phyloP scores from a whole-genome alignment of 2,329 filamentous ascomycete genomes.

The Alternaria atra region DNA sequence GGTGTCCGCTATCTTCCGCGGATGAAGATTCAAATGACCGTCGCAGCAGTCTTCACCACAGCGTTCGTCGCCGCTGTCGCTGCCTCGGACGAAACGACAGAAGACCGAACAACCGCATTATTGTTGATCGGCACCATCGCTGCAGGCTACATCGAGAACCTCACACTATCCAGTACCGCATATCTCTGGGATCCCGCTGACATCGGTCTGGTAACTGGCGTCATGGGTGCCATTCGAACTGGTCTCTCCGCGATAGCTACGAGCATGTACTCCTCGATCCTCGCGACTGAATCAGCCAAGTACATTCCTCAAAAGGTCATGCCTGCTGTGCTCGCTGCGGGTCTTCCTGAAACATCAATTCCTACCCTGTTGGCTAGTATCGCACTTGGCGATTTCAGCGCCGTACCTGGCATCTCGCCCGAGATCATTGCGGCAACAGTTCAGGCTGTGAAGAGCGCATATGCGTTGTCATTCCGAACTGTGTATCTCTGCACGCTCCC shows the following conservation, averaged over 20 bases:
- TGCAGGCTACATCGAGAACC: constrained; percentile 45
- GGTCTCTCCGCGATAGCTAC: constrained; percentile 35
- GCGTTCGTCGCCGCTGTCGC: constrained; percentile 41
- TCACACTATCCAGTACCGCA: constrained; percentile 37
- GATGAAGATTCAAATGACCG: constrained; percentile 46
- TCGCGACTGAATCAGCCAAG: constrained; percentile 37
- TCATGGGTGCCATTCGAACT: constrained; percentile 42
- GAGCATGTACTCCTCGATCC: constrained; percentile 44
- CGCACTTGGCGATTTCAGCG: constrained; percentile 31
- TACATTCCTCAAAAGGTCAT: constrained; percentile 40
- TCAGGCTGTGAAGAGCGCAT: constrained; percentile 52
- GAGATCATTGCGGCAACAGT: constrained; percentile 44
- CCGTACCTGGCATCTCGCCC: constrained; percentile 37
- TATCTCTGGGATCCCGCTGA: constrained; percentile 45
- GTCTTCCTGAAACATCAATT: constrained; percentile 34
- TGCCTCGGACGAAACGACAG: constrained; percentile 26
- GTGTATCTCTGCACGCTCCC: constrained; percentile 57
- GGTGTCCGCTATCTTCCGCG: constrained; percentile 41
- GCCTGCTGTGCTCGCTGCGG: constrained; percentile 35
- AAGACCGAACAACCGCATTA: constrained; percentile 30
- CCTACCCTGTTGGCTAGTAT: constrained; percentile 35
- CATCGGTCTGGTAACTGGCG: constrained; percentile 44
- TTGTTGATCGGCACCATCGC: constrained; percentile 38
- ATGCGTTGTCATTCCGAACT: constrained; percentile 55
- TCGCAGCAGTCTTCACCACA: constrained; percentile 33